Percentiles rank a stretch among this genome's conserved stretches.
Conservation (phyloP, 306 rosid species). For the Adenanthera pavonina region DNA sequence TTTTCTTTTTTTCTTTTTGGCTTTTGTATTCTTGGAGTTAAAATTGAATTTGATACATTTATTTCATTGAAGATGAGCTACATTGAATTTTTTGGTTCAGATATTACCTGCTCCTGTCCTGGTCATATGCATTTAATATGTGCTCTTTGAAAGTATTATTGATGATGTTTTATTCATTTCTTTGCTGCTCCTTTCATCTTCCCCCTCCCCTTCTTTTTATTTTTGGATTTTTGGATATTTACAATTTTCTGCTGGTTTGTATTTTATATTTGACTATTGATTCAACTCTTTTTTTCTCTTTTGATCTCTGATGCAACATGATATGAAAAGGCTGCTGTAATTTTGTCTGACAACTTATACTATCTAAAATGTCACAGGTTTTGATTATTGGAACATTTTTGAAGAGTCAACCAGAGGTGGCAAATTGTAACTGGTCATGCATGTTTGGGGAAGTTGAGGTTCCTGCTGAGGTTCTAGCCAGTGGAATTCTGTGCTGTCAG, state of each 20-base stretch:
- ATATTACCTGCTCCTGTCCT: constrained; percentile 32
- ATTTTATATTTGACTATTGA: neutral
- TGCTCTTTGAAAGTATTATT: constrained; percentile 31
- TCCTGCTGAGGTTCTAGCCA: constrained; percentile 74
- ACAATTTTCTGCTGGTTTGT: constrained; percentile 17
- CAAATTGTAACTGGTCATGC: constrained; percentile 73
- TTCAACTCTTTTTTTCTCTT: constrained; percentile 27
- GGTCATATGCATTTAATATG: constrained; percentile 29
- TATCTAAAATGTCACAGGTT: constrained; percentile 58
- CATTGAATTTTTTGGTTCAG: constrained; percentile 1
- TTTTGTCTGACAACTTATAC: constrained; percentile 24
- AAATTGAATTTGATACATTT: constrained; percentile 10
- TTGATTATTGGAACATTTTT: constrained; percentile 74
- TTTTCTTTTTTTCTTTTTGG: neutral
- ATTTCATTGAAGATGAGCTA: constrained; percentile 15
- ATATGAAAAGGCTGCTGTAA: constrained; percentile 21
- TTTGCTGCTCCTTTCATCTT: neutral
- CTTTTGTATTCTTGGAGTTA: neutral
- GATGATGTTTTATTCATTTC: constrained; percentile 13
- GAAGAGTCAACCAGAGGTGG: constrained; percentile 54
- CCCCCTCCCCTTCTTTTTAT: constrained; percentile 4
- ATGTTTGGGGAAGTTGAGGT: constrained; percentile 97
- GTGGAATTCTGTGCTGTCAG: constrained; percentile 75
- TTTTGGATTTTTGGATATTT: neutral
- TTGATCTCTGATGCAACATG: constrained; percentile 12